A percentile compares a stretch with the other conserved stretches of the same genome.
Conservation (phyloP, 768 basidiomycete species). For the Chalciporus piperatus region DNA sequence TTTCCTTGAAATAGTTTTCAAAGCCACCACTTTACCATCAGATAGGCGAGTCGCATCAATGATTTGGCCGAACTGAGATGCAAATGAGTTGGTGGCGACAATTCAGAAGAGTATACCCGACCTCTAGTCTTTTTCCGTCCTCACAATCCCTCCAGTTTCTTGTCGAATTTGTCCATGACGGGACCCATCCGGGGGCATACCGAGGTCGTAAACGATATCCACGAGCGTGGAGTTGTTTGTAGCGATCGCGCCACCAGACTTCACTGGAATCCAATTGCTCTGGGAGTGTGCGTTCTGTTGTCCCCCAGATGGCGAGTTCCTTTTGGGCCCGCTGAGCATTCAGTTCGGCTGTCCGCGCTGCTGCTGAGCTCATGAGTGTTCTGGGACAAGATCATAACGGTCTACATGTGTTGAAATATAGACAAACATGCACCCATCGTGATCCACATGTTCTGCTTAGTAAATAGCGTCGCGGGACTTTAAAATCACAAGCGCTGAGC, state of each 20-base stretch:
- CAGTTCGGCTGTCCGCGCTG: neutral
- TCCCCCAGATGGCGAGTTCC: neutral
- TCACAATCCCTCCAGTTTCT: slow-evolving; percentile 5
- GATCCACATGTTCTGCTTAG: neutral
- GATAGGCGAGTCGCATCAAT: slow-evolving; percentile 31
- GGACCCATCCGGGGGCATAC: slow-evolving; percentile 31
- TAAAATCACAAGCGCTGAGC: neutral
- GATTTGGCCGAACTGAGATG: neutral
- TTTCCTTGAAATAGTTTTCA: slow-evolving; percentile 23
- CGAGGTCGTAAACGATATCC: slow-evolving; percentile 36
- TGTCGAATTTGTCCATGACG: slow-evolving; percentile 27
- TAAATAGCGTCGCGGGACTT: neutral
- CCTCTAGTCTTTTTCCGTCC: slow-evolving; percentile 9
- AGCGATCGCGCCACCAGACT: slow-evolving; percentile 22
- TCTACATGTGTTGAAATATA: slow-evolving; percentile 1
- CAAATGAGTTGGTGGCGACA: neutral
- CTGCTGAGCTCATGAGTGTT: neutral
- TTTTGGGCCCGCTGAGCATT: neutral
- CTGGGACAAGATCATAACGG: too few relatives aligned
- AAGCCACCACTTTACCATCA: slow-evolving; percentile 25
- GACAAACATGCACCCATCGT: slow-evolving; percentile 10
- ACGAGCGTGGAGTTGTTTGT: slow-evolving; percentile 27
- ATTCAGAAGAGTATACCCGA: slow-evolving; percentile 6
- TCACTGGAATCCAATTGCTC: neutral
- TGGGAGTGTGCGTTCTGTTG: neutral